phyloP scores from a whole-genome alignment of 1,284 basidiomycete genomes.

The Exobasidium cylindrosporum region DNA sequence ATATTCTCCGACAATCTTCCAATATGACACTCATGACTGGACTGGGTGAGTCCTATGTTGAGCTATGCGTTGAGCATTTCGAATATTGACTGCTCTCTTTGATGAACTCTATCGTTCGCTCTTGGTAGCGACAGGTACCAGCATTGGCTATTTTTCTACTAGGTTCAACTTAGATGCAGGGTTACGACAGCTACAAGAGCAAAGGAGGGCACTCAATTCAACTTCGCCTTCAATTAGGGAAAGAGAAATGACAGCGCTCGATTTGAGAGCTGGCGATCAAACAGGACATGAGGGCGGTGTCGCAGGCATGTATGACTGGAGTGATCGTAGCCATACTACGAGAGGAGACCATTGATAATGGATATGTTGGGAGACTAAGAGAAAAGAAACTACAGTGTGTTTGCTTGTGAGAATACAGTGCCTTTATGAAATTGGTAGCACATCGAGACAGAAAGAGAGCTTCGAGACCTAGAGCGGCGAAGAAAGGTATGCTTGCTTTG shows the following conservation, averaged over 20 bases:
- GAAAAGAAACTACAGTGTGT: not conserved
- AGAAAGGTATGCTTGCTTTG: too few species aligned
- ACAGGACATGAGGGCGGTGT: constrained; percentile 2
- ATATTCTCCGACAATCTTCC: not conserved
- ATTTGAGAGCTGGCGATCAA: constrained; percentile 4
- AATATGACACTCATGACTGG: not conserved
- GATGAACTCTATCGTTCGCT: not conserved
- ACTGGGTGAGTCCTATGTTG: not conserved
- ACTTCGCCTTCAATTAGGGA: not conserved
- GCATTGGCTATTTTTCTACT: constrained; percentile 2
- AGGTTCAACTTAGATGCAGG: not conserved
- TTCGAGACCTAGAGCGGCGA: too few species aligned
- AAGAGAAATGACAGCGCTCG: constrained; percentile 6
- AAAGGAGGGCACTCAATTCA: not conserved
- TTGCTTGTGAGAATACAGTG: too few species aligned
- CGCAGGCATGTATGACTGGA: constrained; percentile 5
- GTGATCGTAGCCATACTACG: constrained; percentile 1
- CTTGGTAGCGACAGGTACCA: not conserved
- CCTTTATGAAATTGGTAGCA: not conserved
- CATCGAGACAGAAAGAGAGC: too few species aligned
- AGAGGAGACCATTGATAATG: constrained; percentile 9
- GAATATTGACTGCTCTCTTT: not conserved
- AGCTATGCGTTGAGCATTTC: too few species aligned
- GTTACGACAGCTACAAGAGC: not conserved
- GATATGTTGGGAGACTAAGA: too few species aligned